Evolutionary conservation across 1,284 basidiomycete species (phyloP), one percentile per base, ranked within the genome.

Genomic region (Ganoderma resinaceum): DNA sequence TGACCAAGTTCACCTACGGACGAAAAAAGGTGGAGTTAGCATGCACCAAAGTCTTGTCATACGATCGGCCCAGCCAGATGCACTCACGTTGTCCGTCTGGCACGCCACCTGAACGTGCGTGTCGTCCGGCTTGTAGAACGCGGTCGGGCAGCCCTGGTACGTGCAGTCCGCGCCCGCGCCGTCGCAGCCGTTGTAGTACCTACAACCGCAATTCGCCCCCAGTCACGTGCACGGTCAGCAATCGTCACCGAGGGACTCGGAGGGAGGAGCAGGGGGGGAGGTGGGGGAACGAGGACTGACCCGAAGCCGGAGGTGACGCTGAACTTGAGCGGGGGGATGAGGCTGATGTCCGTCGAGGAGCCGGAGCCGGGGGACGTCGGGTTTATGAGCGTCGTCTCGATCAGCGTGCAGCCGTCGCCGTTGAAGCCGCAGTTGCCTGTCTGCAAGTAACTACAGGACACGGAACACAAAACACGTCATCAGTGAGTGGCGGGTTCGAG

Each of bases 311-410:
- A 69, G 40, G 69, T 67, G 33, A 81, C 81, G 67, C 78, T 79
- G 71, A 78, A 78, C 1, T 72, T 74, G 69, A 81, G 80, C 20
- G 82, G 82, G 0, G 71, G 0, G 55, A 86, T 85, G 69, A 86
- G 75, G 67, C 83, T 84, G 61, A 86, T 76, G 68, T 86, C 85
- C 16, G 76, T 73, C 52, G 78, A 81, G 7, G 83, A 82, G 11
- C 84, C 84, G 68, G 81, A 77, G 4, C 84, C 84, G 4, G 75
- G 57, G 37, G 75, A 75, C 18, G 74, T 73, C 6, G 85, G 80
- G 73, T 86, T 83, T 63, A 74, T 76, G 65, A 86, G 76, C 35
- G 82, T 85, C 76, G 78, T 82, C 75, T 86, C 84, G 26, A 86
- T 12, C 35, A 83, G 72, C 1, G 78, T 70, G 62, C 85, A 86